phyloP scores from a whole-genome alignment of 2,329 filamentous ascomycete genomes.

The Dactylellina haptotyla region DNA sequence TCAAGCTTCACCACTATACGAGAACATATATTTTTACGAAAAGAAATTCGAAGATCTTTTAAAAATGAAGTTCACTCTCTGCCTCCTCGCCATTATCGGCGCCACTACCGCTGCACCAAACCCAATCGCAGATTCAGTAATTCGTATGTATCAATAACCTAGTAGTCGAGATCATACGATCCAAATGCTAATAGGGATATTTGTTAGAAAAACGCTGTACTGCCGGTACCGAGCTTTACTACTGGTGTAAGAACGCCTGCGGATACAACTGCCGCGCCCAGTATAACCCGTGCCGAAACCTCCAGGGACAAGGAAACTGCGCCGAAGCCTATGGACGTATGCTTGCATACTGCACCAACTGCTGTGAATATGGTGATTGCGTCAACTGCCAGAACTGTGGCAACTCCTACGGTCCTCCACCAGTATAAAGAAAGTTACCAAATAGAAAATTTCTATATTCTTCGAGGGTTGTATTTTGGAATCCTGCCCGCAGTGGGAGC shows the following conservation, averaged over 20 bases:
- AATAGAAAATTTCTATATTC: too few species aligned
- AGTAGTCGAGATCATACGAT: neutral
- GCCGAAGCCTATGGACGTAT: conserved; percentile 32
- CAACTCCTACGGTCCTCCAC: conserved; percentile 6
- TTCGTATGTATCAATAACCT: conserved; percentile 19
- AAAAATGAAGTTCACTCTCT: conserved; percentile 44
- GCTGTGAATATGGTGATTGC: conserved; percentile 22
- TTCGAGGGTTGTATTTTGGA: too few species aligned
- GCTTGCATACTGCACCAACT: conserved; percentile 13
- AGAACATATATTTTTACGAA: conserved; percentile 8
- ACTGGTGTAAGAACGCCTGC: conserved; percentile 24
- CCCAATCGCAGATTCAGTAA: conserved; percentile 3
- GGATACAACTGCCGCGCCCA: conserved; percentile 44
- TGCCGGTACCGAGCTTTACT: conserved; percentile 6
- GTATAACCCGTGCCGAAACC: conserved; percentile 34
- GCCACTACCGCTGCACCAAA: conserved; percentile 33
- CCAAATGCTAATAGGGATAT: conserved; percentile 1
- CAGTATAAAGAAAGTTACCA: too few species aligned
- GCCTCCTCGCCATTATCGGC: conserved; percentile 39
- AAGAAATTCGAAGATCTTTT: neutral
- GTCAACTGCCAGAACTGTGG: conserved; percentile 27
- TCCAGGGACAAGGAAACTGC: conserved; percentile 9
- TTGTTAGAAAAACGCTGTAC: conserved; percentile 41
- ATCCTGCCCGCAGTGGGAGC: too few species aligned
- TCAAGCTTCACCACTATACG: too few species aligned